These are phyloP conservation scores for Penicillium coprophilum DNA, from an alignment of 495 filamentous ascomycete species.

Conservation along the genomic window DNA sequence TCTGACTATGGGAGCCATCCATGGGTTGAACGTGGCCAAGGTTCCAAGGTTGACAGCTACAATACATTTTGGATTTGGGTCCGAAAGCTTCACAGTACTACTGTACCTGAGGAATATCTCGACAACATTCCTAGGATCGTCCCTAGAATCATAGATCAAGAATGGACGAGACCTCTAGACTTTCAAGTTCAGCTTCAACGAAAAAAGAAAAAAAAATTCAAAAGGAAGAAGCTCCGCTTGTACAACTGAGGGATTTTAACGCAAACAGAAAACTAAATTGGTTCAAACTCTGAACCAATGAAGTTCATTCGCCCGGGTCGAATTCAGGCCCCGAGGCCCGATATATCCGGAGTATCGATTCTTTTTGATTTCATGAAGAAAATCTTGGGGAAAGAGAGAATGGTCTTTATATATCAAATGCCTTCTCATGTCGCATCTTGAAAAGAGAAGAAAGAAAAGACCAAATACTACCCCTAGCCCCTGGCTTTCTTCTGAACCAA, in stretches of 20 bases:
- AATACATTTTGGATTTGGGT: not conserved
- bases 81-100: not conserved
- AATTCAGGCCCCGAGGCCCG: conserved; percentile 10
- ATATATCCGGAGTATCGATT: not conserved
- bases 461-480: not conserved
- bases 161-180: not conserved
- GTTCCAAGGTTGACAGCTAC: not conserved
- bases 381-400: not conserved
- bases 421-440: not conserved
- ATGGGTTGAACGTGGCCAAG: not conserved
- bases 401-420: not conserved
- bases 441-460: not conserved
- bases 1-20: not conserved
- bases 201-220: not conserved
- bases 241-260: conserved; percentile 12
- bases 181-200: not conserved
- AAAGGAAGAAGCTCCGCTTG: not conserved
- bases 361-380: not conserved
- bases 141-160: not conserved
- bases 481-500: not conserved
- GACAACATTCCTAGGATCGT: not conserved
- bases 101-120: not conserved
- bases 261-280: conserved; percentile 10
- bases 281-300: not conserved
- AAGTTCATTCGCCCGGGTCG: conserved; percentile 1